These are phyloP conservation scores for Ustilago trichophora DNA, from an alignment of 1,284 basidiomycete genomes.

Conservation along the genomic window DNA sequence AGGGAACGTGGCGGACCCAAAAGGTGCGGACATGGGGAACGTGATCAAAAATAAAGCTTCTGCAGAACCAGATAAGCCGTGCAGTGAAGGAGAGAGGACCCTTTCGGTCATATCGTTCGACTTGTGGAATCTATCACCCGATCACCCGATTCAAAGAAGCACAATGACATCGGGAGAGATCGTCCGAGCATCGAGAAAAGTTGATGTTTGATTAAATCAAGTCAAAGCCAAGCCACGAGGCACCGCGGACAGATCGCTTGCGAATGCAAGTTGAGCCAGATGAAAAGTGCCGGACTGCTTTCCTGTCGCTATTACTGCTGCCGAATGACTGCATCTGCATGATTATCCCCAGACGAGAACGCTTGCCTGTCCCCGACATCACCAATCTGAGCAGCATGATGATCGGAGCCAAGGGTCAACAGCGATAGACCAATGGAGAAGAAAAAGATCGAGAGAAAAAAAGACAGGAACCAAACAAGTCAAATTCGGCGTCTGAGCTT, in stretches of 20 bases:
- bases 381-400: no score
- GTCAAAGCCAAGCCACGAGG: no score
- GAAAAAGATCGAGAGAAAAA: no score
- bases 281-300: not conserved
- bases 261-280: not conserved
- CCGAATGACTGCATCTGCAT: not conserved
- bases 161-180: conserved; percentile 1
- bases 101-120: conserved; percentile 9
- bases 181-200: no score
- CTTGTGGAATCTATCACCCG: not conserved
- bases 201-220: no score
- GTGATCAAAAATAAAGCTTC: not conserved
- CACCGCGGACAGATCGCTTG: no score
- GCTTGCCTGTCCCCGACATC: no score
- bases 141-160: not conserved
- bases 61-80: not conserved
- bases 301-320: not conserved
- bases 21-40: conserved; percentile 4
- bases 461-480: no score
- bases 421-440: no score
- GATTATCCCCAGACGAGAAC: no score
- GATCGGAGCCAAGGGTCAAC: no score
- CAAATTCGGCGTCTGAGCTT: no score
- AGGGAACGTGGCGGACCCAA: not conserved
- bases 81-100: conserved; percentile 2